Evolutionary conservation across 2,329 filamentous ascomycete genomes (phyloP).

Genomic region (Trichoderma asperellum): DNA sequence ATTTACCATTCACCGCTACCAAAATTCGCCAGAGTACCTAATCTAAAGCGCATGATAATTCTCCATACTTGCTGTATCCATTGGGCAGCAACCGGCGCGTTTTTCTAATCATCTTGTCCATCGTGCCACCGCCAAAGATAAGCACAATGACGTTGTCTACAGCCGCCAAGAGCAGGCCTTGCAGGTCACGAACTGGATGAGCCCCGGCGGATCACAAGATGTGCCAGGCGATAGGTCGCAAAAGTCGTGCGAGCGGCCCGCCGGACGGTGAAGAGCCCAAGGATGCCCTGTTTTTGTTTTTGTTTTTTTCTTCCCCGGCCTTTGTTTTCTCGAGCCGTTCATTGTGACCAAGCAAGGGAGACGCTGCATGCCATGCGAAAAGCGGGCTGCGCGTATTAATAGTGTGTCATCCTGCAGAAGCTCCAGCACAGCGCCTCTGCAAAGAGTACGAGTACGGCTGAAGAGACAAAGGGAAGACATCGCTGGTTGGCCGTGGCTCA

Average conservation of each 20-base stretch:
- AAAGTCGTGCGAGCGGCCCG: conserved; percentile 19
- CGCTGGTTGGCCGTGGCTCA: conserved; percentile 1
- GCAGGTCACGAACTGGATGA: conserved; percentile 15
- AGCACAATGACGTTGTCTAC: conserved; percentile 26
- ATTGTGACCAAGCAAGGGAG: conserved; percentile 5
- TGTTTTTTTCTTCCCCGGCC: not conserved
- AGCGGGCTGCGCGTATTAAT: conserved; percentile 1
- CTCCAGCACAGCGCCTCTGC: conserved; percentile 2
- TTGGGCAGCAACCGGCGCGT: not conserved
- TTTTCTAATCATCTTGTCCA: not conserved
- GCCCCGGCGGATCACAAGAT: conserved; percentile 20
- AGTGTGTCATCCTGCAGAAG: not conserved
- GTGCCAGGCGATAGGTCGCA: conserved; percentile 9
- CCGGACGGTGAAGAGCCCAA: conserved; percentile 13
- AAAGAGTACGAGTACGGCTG: not conserved
- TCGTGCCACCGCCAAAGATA: conserved; percentile 20
- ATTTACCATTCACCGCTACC: not conserved
- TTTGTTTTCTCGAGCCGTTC: not conserved
- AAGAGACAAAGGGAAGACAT: not conserved
- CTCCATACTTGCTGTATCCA: not conserved
- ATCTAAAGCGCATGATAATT: not conserved
- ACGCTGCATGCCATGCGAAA: conserved; percentile 16
- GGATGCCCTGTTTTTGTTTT: conserved; percentile 8
- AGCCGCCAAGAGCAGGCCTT: not conserved
- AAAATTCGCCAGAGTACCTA: not conserved